Base-by-base conservation (phyloP, 2,329 filamentous ascomycete genomes). In the Microcyclosporella mali region DNA sequence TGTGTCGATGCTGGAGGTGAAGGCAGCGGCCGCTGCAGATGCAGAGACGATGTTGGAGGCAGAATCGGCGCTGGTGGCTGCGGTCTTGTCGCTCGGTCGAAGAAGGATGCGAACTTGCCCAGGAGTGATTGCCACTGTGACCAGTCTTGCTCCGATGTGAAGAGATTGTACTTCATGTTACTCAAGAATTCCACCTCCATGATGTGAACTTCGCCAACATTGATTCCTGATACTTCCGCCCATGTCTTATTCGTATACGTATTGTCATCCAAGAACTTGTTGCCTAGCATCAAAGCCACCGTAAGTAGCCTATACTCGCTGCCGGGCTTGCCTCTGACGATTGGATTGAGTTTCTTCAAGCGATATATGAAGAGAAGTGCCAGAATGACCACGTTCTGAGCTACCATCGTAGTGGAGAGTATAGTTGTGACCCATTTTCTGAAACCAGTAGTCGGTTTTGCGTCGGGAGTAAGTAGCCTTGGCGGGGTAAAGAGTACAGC, bases 141-240 rank as follows among this genome's bases (percentile, higher is more conserved):
- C 92, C 92, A 98, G 62, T 95, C 79, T 40, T 81, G 75, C 60
- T 88, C 82, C 3, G 89, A 94, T 3, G 87, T 88, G 61, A 90
- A 82, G 6, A 98, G 72, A 56, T 87, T 88, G 67, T 97, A 98
- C 59, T 90, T 81, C 83, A 98, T 94, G 66, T 97, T 97, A 72
- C 90, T 95, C 50, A 98, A 72, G 58, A 98, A 98, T 65, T 98
- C 92, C n/a, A 98, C 92, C 65, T 98, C 92, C 92, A 98, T 98
- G 33, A 95, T 85, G 63, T 98, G 92, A 39, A 98, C 95, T 66
- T 98, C 92, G 47, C 84, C 81, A 10, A 97, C 90, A 1, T 86
- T 82, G 48, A 98, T 95, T 33, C 86, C 85, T 1, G 92, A 97
- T 9, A 98, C 92, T 58, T 98, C 92, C 2, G 90, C 92, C 92